Evolutionary conservation across 2,329 filamentous ascomycete genomes (phyloP), one percentile per base, ranked within the genome.

Genomic region (Aspergillus cejpii): DNA sequence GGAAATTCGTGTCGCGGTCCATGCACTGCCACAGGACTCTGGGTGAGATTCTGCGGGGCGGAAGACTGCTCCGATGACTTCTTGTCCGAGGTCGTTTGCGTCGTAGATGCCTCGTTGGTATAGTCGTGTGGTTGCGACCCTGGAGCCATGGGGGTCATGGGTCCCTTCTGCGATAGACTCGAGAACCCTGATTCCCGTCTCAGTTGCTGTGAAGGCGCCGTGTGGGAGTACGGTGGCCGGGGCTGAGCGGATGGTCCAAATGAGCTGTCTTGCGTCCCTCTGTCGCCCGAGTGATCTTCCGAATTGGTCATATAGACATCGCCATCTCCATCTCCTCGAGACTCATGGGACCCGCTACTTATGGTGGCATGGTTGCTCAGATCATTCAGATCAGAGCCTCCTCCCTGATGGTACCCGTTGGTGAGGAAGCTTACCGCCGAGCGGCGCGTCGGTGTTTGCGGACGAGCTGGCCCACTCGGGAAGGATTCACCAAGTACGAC

Each of bases 51-150:
- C 52, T 79, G 76, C 2, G 78, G 81, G 1, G 79, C 82, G 10
- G 81, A 83, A 2, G 84, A 88, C 5, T 80, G 78, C 49, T 85
- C 81, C 1, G 86, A 87, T 2, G 86, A 90, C 63, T 80, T 82
- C 68, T 94, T 92, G n/a, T 82, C 80, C 3, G 80, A 84, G 1
- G 90, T 95, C 2, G 82, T 84, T 17, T 81, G 82, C 1, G 90
- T 97, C 1, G 90, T 94, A 2, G 89, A 94, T 1, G 89, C 91
- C 58, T 94, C 89, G 57, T 97, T 96, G 42, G 83, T 71, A 47
- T 81, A 83, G 77, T 83, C 77, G 17, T 71, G 71, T 12, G 74
- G 69, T 59, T 81, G 74, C 24, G 79, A 79, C 46, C 77, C 75
- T 10, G 74, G 73, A 6, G 74, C 72, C 68, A 83, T 74, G 17